These are phyloP conservation scores for Mycena metata DNA, from an alignment of 768 basidiomycete species.

Conservation along the genomic window DNA sequence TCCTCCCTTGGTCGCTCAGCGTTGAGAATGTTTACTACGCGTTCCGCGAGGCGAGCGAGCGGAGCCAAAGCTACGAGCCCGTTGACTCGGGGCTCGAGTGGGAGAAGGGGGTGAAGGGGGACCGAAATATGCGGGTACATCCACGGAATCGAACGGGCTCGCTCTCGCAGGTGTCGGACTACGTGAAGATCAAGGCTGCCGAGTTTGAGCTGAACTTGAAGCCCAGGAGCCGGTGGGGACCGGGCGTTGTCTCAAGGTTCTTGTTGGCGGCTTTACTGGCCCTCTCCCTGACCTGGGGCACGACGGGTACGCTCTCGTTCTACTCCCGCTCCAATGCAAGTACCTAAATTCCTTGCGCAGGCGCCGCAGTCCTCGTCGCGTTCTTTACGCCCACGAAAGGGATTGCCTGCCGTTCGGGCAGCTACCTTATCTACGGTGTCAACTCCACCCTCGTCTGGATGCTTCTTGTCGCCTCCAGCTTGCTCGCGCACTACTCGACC, in stretches of 20 bases:
- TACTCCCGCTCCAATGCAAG: neutral
- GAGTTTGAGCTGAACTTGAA: neutral
- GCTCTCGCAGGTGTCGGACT: constrained; percentile 27
- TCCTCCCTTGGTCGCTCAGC: constrained; percentile 46
- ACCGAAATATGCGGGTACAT: constrained; percentile 18
- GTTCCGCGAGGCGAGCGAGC: constrained; percentile 43
- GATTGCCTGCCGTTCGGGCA: constrained; percentile 50
- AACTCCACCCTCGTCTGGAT: constrained; percentile 52
- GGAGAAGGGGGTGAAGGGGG: constrained; percentile 37
- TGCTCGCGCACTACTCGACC: constrained; percentile 44
- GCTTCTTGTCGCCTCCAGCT: constrained; percentile 45
- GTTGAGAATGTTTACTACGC: constrained; percentile 43
- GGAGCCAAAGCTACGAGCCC: constrained; percentile 33
- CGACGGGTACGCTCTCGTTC: constrained; percentile 3
- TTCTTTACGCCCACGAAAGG: constrained; percentile 43
- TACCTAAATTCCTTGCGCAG: no score
- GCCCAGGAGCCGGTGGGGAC: constrained; percentile 32
- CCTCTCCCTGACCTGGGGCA: constrained; percentile 40
- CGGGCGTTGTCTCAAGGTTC: constrained; percentile 36
- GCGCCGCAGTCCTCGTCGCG: constrained; percentile 42
- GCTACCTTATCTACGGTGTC: constrained; percentile 48
- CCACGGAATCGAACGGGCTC: constrained; percentile 31
- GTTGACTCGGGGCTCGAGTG: constrained; percentile 38
- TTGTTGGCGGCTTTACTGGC: constrained; percentile 38
- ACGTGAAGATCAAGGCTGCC: constrained; percentile 17